Evolutionary conservation across 2,329 filamentous ascomycete species (phyloP).

Genomic region (Neonectria faginata): DNA sequence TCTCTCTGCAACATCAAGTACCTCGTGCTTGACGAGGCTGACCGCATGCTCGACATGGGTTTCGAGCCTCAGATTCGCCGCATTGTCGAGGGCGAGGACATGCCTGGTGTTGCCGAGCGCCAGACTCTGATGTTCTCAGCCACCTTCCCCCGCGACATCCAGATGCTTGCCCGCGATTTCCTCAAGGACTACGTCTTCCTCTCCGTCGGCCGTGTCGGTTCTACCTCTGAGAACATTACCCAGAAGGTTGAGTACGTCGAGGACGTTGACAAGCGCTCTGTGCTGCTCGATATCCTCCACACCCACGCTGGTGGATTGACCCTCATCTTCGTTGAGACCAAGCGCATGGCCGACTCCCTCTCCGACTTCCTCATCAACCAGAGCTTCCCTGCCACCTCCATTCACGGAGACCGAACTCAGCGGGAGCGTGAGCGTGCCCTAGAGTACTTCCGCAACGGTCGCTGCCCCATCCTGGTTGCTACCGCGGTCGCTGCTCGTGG

Average conservation of each 20-base stretch:
- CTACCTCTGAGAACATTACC: conserved; percentile 99
- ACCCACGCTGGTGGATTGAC: conserved; percentile 91
- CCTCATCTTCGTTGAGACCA: conserved; percentile 98
- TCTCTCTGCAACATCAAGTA: conserved; percentile 99
- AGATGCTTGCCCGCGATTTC: conserved; percentile 99
- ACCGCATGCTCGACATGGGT: conserved; percentile 99
- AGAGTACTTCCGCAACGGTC: conserved; percentile 96
- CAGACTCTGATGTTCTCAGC: conserved; percentile 99
- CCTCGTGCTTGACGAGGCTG: conserved; percentile 97
- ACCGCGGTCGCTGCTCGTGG: conserved; percentile 94
- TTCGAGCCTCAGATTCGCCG: conserved; percentile 99
- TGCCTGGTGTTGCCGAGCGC: conserved; percentile 84
- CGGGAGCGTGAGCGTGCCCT: conserved; percentile 98
- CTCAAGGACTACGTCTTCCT: conserved; percentile 99
- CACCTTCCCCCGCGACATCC: conserved; percentile 98
- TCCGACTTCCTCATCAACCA: conserved; percentile 99
- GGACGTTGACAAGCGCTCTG: conserved; percentile 96
- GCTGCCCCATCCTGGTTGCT: conserved; percentile 95
- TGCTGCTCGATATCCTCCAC: conserved; percentile 96
- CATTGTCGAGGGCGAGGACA: conserved; percentile 98
- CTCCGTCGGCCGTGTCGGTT: conserved; percentile 97
- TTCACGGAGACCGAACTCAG: conserved; percentile 98
- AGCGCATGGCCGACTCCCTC: conserved; percentile 98
- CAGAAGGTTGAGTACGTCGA: conserved; percentile 99
- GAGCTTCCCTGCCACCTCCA: conserved; percentile 97